phyloP scores from a whole-genome alignment of 192 early-diverging fungal species.

The Radiomyces spectabilis region DNA sequence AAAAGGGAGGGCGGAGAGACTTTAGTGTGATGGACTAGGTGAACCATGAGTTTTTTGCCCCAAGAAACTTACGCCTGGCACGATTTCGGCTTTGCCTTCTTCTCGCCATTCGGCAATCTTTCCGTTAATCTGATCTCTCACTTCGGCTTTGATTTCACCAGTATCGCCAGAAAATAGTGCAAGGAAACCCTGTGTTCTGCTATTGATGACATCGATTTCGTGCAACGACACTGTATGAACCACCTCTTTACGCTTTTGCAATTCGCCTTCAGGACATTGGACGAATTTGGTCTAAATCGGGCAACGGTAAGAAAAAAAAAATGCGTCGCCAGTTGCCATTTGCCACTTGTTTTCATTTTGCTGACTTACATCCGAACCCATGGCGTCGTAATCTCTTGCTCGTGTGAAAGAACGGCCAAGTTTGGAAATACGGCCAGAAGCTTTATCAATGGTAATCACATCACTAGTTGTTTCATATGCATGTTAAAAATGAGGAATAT shows the following conservation, averaged over 20 bases:
- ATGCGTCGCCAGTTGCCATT: not conserved
- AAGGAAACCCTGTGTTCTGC: slow-evolving; percentile 91
- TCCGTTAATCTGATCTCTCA: slow-evolving; percentile 95
- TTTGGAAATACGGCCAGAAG: slow-evolving; percentile 90
- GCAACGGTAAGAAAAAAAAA: not conserved
- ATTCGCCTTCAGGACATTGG: slow-evolving; percentile 97
- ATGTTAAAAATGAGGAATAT: not conserved
- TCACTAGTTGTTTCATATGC: slow-evolving; percentile 64
- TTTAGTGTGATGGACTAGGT: no score
- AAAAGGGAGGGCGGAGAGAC: no score
- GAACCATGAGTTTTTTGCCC: no score
- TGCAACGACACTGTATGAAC: slow-evolving; percentile 98
- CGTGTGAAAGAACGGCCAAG: slow-evolving; percentile 95
- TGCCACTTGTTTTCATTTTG: not conserved
- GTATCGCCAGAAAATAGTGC: slow-evolving; percentile 98
- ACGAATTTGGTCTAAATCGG: slow-evolving; percentile 80
- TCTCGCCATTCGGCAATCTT: slow-evolving; percentile 97
- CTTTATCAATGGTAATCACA: slow-evolving; percentile 98
- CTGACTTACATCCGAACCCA: slow-evolving; percentile 78
- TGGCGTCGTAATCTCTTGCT: slow-evolving; percentile 96
- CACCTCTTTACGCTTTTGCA: slow-evolving; percentile 94
- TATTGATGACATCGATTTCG: slow-evolving; percentile 99
- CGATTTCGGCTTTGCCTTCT: slow-evolving; percentile 97
- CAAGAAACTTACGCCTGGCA: slow-evolving; percentile 70
- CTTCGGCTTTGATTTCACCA: slow-evolving; percentile 96